Evolutionary conservation across 164 flowering plant genomes (phyloP).

Genomic region (Hamamelis virginiana): DNA sequence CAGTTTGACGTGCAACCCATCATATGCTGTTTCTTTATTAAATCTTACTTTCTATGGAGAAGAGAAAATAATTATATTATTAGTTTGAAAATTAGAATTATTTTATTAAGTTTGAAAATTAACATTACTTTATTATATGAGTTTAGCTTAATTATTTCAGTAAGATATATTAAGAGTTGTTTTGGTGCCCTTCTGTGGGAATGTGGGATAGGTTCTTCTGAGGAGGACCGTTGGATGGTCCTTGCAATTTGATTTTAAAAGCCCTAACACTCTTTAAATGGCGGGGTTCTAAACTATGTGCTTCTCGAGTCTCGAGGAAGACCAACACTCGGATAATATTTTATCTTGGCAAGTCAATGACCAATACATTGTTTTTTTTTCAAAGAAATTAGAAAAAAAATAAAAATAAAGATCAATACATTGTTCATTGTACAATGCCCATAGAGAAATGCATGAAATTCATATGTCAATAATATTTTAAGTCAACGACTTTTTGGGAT

Average conservation of each 20-base stretch:
- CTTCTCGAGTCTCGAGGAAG: no score
- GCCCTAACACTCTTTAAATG: no score
- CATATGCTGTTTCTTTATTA: neutral
- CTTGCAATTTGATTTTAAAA: no score
- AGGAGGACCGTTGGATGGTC: no score
- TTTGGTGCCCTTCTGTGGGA: no score
- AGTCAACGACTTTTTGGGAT: slow-evolving; percentile 1
- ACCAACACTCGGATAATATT: neutral
- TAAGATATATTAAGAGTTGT: no score
- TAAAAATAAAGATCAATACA: slow-evolving; percentile 11
- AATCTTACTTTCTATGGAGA: neutral
- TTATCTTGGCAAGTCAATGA: slow-evolving; percentile 1
- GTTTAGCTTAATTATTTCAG: no score
- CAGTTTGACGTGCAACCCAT: slow-evolving; percentile 35
- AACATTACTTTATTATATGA: neutral
- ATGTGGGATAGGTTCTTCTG: no score
- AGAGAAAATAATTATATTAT: neutral
- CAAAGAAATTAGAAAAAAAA: no score
- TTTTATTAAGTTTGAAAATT: neutral
- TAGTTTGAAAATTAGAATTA: neutral
- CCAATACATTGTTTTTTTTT: slow-evolving; percentile 9
- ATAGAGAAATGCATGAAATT: neutral
- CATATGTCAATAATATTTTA: neutral
- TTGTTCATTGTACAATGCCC: slow-evolving; percentile 7
- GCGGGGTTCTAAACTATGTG: no score